A percentile compares a stretch with the other conserved stretches of the same genome.
Conservation (phyloP, 208 protist genomes). For the Acanthamoeba sp. region DNA sequence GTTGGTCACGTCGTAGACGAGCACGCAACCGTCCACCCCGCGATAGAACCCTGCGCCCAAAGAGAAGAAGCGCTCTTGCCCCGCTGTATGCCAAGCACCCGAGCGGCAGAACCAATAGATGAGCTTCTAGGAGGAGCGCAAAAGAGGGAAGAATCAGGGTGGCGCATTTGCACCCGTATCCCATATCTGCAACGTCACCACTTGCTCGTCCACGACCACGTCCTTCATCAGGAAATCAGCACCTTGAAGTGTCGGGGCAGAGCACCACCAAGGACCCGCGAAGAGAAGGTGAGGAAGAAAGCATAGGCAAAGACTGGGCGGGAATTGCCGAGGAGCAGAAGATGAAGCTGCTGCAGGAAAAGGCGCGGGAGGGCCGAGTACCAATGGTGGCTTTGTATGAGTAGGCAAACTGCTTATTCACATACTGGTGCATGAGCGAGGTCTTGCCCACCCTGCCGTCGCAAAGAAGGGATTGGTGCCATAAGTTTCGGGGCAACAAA, state of each 20-base stretch:
- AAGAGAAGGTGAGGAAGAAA: background rate
- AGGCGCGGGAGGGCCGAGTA: background rate
- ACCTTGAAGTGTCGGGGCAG: conserved; percentile 5
- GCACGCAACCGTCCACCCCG: conserved; percentile 83
- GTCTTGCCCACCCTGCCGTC: background rate
- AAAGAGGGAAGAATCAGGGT: background rate
- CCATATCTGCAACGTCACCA: conserved; percentile 66
- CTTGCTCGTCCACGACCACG: conserved; percentile 17
- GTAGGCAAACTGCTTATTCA: conserved; percentile 36
- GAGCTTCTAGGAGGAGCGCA: no score
- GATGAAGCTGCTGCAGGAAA: no score
- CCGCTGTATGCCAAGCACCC: conserved; percentile 69
- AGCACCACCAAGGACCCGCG: background rate
- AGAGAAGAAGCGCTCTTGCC: conserved; percentile 87
- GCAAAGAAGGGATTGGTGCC: background rate
- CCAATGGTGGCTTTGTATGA: conserved; percentile 34
- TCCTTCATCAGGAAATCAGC: conserved; percentile 58
- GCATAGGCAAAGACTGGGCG: background rate
- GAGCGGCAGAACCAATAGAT: background rate
- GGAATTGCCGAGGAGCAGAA: no score
- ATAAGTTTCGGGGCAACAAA: no score
- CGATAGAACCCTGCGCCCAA: conserved; percentile 84
- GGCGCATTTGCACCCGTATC: conserved; percentile 2
- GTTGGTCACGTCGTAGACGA: conserved; percentile 85
- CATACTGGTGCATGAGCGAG: conserved; percentile 9